These are phyloP conservation scores for Capronia epimyces DNA, from an alignment of 2,329 filamentous ascomycete genomes.

Conservation along the genomic window DNA sequence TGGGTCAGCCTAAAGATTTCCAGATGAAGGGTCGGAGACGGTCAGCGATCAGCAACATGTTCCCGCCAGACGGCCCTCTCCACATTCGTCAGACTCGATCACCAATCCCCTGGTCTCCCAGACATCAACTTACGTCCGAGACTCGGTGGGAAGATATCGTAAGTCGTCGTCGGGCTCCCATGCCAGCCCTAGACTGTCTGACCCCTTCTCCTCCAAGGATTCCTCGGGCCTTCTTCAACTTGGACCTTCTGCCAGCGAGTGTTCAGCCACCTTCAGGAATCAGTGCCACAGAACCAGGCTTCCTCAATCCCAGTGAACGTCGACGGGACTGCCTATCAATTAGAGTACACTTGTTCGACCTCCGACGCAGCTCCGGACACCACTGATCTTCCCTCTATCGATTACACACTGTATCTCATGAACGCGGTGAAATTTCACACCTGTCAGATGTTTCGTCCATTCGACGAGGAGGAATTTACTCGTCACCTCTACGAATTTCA, in stretches of 20 bases:
- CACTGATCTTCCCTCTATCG: conserved; percentile 43
- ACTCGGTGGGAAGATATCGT: conserved; percentile 1
- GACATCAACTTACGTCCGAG: not conserved
- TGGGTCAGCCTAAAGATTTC: too few species aligned
- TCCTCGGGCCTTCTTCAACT: conserved; percentile 52
- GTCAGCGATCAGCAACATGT: too few species aligned
- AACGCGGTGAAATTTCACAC: conserved; percentile 55
- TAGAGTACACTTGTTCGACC: conserved; percentile 46
- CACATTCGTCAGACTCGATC: not conserved
- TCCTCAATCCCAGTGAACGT: conserved; percentile 38
- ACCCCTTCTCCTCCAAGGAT: conserved; percentile 38
- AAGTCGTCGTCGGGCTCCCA: not conserved
- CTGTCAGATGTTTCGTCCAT: conserved; percentile 50
- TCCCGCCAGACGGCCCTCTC: not conserved
- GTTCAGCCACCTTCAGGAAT: conserved; percentile 44
- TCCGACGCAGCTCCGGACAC: conserved; percentile 32
- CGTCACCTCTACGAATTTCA: conserved; percentile 41
- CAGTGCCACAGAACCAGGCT: not conserved
- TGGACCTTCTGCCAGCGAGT: conserved; percentile 50
- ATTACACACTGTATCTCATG: conserved; percentile 50
- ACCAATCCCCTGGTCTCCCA: conserved; percentile 1
- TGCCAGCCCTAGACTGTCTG: not conserved
- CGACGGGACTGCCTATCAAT: conserved; percentile 49
- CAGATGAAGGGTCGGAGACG: not conserved
- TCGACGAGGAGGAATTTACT: conserved; percentile 51